Evolutionary conservation across 768 basidiomycete species (phyloP), one percentile per base, ranked within the genome.

Genomic region (Mycena rosella): DNA sequence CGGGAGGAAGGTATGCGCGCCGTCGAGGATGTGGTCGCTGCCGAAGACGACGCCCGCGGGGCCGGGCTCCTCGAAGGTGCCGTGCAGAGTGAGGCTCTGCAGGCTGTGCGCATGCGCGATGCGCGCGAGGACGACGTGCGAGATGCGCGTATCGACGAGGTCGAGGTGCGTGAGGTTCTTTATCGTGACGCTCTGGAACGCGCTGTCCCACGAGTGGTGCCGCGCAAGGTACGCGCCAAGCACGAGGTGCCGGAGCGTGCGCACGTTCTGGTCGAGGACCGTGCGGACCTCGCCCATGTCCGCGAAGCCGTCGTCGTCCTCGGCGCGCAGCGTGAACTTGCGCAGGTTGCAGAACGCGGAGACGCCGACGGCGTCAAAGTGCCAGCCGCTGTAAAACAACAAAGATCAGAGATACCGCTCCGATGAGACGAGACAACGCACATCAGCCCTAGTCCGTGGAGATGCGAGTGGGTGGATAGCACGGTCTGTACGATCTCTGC

Each of bases 281-380:
- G 83, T 83, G 27, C 88, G 85, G 34, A 91, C 86, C 77, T 91
- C 89, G 42, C 85, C 85, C 87, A 91, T 90, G 69, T 89, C 88
- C 1, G 90, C 90, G 68, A 87, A 88, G 13, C 90, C 90, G 67
- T 90, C 89, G 77, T 90, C 89, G 75, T 91, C 90, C 71, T 90
- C 89, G 2, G 89, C 89, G 17, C 90, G 85, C 17, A 92, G 80
- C 26, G 88, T 89, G 78, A 92, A 91, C 73, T 89, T 88, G 60
- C 83, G 85, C 18, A 92, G 81, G 55, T 85, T 82, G 11, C 77
- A 79, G 79, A 91, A 91, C 1, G 84, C 82, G n/a, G 87, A 88
- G 40, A 91, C 88, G 40, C 89, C 89, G 14, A 87, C 87, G 15
- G 89, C 89, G 69, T 91, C 90, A 70, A 92, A 92, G 76, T 92